Conservation (phyloP, 1,284 basidiomycete genomes). For the Ceratobasidium sp. region DNA sequence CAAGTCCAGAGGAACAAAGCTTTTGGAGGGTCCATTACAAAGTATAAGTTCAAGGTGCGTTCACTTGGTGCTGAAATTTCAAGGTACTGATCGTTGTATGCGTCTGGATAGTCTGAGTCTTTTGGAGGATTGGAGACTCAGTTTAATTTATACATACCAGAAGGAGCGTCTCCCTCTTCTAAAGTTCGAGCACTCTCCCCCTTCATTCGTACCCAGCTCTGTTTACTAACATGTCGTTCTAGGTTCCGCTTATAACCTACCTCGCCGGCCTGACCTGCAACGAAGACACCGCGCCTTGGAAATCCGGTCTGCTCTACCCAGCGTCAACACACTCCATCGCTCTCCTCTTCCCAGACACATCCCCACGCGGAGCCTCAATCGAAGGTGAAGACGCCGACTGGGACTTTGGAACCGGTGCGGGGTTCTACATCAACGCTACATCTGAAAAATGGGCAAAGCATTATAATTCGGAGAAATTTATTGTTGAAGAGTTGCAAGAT, state of each 20-base stretch:
- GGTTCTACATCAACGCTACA: slow-evolving; percentile 94
- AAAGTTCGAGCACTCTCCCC: not conserved
- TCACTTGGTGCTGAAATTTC: too few species aligned
- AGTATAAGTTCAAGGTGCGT: slow-evolving; percentile 87
- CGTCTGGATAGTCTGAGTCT: slow-evolving; percentile 67
- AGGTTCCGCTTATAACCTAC: slow-evolving; percentile 89
- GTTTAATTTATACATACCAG: slow-evolving; percentile 94
- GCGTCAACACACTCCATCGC: slow-evolving; percentile 90
- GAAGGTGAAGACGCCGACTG: slow-evolving; percentile 86
- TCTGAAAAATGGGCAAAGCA: slow-evolving; percentile 82
- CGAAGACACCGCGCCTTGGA: slow-evolving; percentile 96
- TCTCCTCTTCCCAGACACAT: slow-evolving; percentile 96
- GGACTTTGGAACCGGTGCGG: slow-evolving; percentile 95
- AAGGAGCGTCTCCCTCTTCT: slow-evolving; percentile 61
- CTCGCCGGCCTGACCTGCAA: slow-evolving; percentile 95
- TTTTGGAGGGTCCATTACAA: slow-evolving; percentile 83
- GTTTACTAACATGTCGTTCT: too few species aligned
- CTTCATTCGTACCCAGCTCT: not conserved
- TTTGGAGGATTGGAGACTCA: slow-evolving; percentile 85
- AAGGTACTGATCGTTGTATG: too few species aligned
- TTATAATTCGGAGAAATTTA: slow-evolving; percentile 92
- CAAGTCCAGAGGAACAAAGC: slow-evolving; percentile 82
- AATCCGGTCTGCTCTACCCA: slow-evolving; percentile 85
- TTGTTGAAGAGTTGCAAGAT: slow-evolving; percentile 86
- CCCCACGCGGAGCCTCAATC: slow-evolving; percentile 92